phyloP scores from a whole-genome alignment of 2,329 filamentous ascomycete species.

The Fonsecaea nubica region DNA sequence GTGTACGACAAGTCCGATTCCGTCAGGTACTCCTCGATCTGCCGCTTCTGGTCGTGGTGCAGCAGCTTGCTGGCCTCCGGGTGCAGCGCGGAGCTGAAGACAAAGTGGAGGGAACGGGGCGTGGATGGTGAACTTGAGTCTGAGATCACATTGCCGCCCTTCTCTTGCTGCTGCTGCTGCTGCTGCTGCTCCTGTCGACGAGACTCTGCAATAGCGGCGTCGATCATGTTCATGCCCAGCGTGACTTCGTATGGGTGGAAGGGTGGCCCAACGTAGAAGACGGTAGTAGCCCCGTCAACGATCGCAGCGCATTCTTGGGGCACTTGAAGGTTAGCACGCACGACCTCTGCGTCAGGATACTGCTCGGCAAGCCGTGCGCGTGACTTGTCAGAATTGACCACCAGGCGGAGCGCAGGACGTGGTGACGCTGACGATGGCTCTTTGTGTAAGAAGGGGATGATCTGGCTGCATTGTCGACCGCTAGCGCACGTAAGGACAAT shows the following conservation, averaged over 20 bases:
- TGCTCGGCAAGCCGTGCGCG: slow-evolving; percentile 40
- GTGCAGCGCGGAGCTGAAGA: slow-evolving; percentile 46
- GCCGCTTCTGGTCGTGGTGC: slow-evolving; percentile 8
- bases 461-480: slow-evolving; percentile 47
- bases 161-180: not conserved
- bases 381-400: slow-evolving; percentile 43
- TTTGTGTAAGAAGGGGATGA: slow-evolving; percentile 46
- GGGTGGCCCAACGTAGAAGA: slow-evolving; percentile 46
- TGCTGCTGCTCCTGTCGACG: not conserved
- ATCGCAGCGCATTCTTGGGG: slow-evolving; percentile 39
- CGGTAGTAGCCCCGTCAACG: slow-evolving; percentile 42
- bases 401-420: slow-evolving; percentile 43
- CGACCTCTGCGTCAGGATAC: slow-evolving; percentile 46
- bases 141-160: slow-evolving; percentile 33
- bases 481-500: slow-evolving; percentile 49
- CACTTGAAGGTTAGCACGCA: slow-evolving; percentile 43
- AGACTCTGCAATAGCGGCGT: slow-evolving; percentile 42
- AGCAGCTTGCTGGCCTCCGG: slow-evolving; percentile 48
- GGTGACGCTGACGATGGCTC: not conserved
- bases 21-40: slow-evolving; percentile 16
- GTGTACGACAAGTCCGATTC: slow-evolving; percentile 13
- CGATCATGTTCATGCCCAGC: slow-evolving; percentile 48
- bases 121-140: slow-evolving; percentile 37
- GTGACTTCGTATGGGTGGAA: slow-evolving; percentile 46
- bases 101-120: slow-evolving; percentile 41